Evolutionary conservation across 2,329 filamentous ascomycete species (phyloP).

Genomic region (Fusarium sp.): DNA sequence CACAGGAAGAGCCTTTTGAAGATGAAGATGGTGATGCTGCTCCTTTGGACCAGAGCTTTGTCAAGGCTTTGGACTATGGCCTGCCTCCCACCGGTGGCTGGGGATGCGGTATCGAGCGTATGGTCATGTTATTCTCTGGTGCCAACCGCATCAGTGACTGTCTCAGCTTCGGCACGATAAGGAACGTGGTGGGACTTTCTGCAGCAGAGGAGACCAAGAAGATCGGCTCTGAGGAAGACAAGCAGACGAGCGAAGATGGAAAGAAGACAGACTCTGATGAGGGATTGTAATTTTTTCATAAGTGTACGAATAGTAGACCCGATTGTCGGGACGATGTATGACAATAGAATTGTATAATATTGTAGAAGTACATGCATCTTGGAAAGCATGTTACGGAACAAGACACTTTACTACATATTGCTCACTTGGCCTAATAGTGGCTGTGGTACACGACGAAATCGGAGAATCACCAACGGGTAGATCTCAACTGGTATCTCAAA

Average conservation of each 20-base stretch:
- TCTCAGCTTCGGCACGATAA: conserved; percentile 86
- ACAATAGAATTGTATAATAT: conserved; percentile 43
- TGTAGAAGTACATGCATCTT: conserved; percentile 33
- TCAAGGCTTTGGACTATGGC: conserved; percentile 86
- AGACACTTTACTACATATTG: neutral
- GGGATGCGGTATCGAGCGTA: conserved; percentile 91
- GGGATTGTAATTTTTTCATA: conserved; percentile 4
- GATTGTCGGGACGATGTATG: conserved; percentile 33
- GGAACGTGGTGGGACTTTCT: conserved; percentile 70
- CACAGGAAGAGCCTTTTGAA: conserved; percentile 26
- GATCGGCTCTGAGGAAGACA: conserved; percentile 9
- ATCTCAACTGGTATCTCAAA: conserved; percentile 17
- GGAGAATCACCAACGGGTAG: neutral
- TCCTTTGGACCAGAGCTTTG: conserved; percentile 80
- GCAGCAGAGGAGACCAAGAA: conserved; percentile 48
- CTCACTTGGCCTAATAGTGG: neutral
- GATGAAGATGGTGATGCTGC: conserved; percentile 59
- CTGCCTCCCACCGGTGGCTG: conserved; percentile 96
- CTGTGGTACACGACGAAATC: neutral
- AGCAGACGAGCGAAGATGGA: conserved; percentile 38
- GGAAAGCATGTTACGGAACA: conserved; percentile 23
- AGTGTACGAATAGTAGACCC: conserved; percentile 16
- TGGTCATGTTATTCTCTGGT: conserved; percentile 91
- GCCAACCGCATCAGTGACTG: conserved; percentile 85
- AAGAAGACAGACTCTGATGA: conserved; percentile 29